A percentile compares a stretch with the other conserved stretches of the same genome.
phyloP scores from a whole-genome alignment of 345 rosid genomes.

The Sapria himalayana region DNA sequence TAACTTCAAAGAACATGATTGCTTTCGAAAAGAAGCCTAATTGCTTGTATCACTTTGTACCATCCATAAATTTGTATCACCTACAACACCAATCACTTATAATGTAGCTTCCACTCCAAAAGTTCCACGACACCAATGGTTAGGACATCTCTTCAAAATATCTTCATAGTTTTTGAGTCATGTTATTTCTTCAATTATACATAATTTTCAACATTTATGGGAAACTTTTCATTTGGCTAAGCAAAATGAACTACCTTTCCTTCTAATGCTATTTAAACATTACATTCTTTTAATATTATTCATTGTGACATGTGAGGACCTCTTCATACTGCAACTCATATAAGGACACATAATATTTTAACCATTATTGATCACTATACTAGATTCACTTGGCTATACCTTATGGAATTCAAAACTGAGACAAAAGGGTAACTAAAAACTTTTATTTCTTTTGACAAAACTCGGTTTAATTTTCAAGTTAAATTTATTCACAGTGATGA shows the following conservation, averaged over 20 bases:
- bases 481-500: constrained; percentile 1
- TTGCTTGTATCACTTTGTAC: neutral
- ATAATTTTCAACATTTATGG: too few species aligned
- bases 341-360: neutral
- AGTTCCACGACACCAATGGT: neutral
- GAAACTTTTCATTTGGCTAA: too few species aligned
- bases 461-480: neutral
- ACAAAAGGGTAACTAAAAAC: too few species aligned
- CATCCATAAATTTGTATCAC: neutral
- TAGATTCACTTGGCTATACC: neutral
- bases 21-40: too few species aligned
- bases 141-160: neutral
- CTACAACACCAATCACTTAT: neutral
- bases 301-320: too few species aligned
- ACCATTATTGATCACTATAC: neutral
- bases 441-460: neutral
- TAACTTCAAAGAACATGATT: neutral
- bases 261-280: neutral
- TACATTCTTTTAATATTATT: neutral
- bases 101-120: neutral
- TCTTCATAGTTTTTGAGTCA: neutral
- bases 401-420: neutral
- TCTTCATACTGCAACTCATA: neutral
- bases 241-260: too few species aligned
- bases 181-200: neutral